Evolutionary conservation across 2,329 filamentous ascomycete genomes (phyloP).

Genomic region (Pseudocercospora fijiensis): DNA sequence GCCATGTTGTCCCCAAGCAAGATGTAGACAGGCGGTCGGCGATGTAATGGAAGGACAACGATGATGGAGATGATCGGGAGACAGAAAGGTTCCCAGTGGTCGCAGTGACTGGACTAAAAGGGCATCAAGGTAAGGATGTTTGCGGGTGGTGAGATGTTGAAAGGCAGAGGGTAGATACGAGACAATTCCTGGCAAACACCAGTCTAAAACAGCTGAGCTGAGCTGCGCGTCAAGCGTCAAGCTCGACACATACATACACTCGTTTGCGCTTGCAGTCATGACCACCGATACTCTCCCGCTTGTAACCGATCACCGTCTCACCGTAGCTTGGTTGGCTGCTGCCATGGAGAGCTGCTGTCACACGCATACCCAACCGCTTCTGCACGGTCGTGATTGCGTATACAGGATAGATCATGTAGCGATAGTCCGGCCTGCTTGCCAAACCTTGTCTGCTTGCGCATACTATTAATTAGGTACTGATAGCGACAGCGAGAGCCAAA

Average conservation of each 20-base stretch:
- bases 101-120: neutral
- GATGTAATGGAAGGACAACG: neutral
- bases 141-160: slow-evolving; percentile 1
- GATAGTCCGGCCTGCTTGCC: neutral
- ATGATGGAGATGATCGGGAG: neutral
- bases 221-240: neutral
- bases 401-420: slow-evolving; percentile 4
- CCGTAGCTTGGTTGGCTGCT: slow-evolving; percentile 7
- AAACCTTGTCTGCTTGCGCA: neutral
- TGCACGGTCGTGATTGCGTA: slow-evolving; percentile 6
- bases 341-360: slow-evolving; percentile 8
- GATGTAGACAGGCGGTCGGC: neutral
- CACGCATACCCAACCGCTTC: slow-evolving; percentile 6
- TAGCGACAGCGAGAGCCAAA: neutral
- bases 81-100: neutral
- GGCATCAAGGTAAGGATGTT: slow-evolving; percentile 1
- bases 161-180: slow-evolving; percentile 1
- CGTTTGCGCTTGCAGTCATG: neutral
- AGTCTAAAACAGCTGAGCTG: neutral
- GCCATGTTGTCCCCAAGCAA: neutral
- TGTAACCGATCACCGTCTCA: slow-evolving; percentile 14
- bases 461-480: too few relatives aligned
- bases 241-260: neutral
- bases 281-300: slow-evolving; percentile 10
- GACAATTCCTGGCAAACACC: neutral